Base-by-base conservation (phyloP, 148 eudicot species). In the Chenopodium berlandieri region DNA sequence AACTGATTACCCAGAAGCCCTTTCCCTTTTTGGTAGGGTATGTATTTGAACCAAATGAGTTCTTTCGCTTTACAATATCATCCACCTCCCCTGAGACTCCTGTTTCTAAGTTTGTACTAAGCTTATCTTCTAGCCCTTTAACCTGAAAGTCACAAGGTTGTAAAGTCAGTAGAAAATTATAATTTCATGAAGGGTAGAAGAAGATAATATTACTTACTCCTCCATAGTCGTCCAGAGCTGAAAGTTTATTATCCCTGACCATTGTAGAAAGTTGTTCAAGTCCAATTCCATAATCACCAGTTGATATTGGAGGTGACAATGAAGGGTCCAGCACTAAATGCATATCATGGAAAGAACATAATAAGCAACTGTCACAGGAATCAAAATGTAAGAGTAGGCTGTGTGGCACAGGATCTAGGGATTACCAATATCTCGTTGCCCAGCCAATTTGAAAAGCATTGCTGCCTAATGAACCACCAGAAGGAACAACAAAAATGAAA, bases 371-470 rank as follows among this genome's bases (percentile, higher is more conserved):
- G 34, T 47, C 50, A 54, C 74, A 73, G 20, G 30, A 75, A 40
- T 9, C 40, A 65, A 64, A 63, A 50, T 4, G 44, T 58, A 25
- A 58, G 20, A 72, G 76, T 40, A 40, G 44, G 44, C 44, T 40
- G 44, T 40, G 44, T 71, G 40, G 27, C 7, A 66, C 10, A 67
- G 44, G 54, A 71, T 64, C 31, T 58, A 76, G 78, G 23, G 6
- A 32, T 60, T 93, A 95, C 98, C 98, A 54, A 89, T 87, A 75
- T 95, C 93, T 77, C 89, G 88, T 83, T 95, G 91, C 65, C 98
- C 98, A 56, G 97, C 98, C 87, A 95, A 86, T 83, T 95, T 95
- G 83, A 95, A 95, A 79, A 95, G 98, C 91, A 95, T 83, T 75
- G 97, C 97, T 44, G 98, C 98, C 98, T 95, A 75, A 71, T 80